These are phyloP conservation scores for Tuber brumale DNA, from an alignment of 495 filamentous ascomycete genomes.

Conservation along the genomic window DNA sequence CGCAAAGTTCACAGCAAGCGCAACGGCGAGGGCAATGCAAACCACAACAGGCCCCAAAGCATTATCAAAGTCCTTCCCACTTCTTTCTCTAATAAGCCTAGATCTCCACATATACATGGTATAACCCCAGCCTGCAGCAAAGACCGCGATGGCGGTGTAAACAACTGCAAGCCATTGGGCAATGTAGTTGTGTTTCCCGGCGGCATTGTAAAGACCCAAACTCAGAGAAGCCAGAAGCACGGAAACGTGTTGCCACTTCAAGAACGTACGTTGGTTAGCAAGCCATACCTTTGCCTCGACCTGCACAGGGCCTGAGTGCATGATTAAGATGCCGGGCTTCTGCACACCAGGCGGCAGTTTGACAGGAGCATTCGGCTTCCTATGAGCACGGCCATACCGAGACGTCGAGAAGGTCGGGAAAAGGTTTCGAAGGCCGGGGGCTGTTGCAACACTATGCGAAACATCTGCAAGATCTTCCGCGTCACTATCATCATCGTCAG, in stretches of 20 bases:
- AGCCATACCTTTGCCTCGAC: constrained; percentile 98
- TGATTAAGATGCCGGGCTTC: constrained; percentile 77
- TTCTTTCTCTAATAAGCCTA: constrained; percentile 71
- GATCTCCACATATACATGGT: constrained; percentile 68
- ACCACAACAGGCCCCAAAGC: constrained; percentile 75
- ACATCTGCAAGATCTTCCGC: constrained; percentile 32
- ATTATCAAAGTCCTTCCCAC: constrained; percentile 89
- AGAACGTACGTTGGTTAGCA: constrained; percentile 92
- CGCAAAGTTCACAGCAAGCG: constrained; percentile 78
- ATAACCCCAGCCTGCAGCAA: constrained; percentile 82
- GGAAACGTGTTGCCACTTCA: constrained; percentile 94
- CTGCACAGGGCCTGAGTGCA: constrained; percentile 80
- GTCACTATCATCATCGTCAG: constrained; percentile 24
- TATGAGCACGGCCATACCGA: constrained; percentile 50
- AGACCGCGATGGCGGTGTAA: constrained; percentile 74
- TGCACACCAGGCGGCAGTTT: constrained; percentile 75
- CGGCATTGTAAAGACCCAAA: constrained; percentile 79
- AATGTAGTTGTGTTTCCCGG: constrained; percentile 61
- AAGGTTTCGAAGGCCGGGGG: constrained; percentile 49
- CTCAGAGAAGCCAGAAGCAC: constrained; percentile 76
- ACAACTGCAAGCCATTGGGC: constrained; percentile 69
- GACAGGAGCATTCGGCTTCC: constrained; percentile 30
- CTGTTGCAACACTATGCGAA: constrained; percentile 24
- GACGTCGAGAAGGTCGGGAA: constrained; percentile 70
- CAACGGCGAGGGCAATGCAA: constrained; percentile 68